Base-by-base conservation (phyloP, 768 basidiomycete genomes). In the Pulveroboletus frians region DNA sequence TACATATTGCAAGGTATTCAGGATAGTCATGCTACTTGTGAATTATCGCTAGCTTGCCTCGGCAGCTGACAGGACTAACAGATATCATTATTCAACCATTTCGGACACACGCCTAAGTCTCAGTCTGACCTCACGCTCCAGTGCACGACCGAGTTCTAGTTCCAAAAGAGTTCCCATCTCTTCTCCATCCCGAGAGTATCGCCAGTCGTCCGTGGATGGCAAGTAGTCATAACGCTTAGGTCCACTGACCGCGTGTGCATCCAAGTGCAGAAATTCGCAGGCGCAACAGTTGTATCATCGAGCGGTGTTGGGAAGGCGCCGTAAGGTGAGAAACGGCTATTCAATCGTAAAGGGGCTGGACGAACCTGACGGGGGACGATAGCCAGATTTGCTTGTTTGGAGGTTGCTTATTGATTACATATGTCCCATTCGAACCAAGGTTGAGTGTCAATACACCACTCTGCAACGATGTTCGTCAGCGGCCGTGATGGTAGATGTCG, bases 301-400 rank as follows among this genome's bases (percentile, higher is more conserved):
- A 36, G 27, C 30, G 40, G 49, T 17, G 46, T 50, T 39, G 30
- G 17, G 37, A 48, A 29, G 13, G 32, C 20, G 20, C 35, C 49
- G 34, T 43, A 39, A 37, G 32, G 40, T 53, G 42, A 54, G 43
- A 30, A 39, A 23, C 27, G 18, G 7, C 6, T 35, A 32, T 40
- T 29, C 14, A 43, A 6, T 34, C 39, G 9, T 32, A 30, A 27
- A 55, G 31, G 34, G 35, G 37, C 42, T 39, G 44, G 50, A 63
- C 73, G 34, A 55, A 92, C 92, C 89, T 91, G 56, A 81, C 65
- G 0, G 93, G 93, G 9, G 88, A 92, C 4, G 91, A 93, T 17
- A 96, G 74, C 93, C 93, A 96, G 57, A 96, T 95, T 64, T 96
- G 93, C 71, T 92, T 92, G 65, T 96, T 96, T 6, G 93, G 93